These are phyloP conservation scores for Pilatotrama ljubarskyi DNA, from an alignment of 768 basidiomycete species.

Conservation along the genomic window DNA sequence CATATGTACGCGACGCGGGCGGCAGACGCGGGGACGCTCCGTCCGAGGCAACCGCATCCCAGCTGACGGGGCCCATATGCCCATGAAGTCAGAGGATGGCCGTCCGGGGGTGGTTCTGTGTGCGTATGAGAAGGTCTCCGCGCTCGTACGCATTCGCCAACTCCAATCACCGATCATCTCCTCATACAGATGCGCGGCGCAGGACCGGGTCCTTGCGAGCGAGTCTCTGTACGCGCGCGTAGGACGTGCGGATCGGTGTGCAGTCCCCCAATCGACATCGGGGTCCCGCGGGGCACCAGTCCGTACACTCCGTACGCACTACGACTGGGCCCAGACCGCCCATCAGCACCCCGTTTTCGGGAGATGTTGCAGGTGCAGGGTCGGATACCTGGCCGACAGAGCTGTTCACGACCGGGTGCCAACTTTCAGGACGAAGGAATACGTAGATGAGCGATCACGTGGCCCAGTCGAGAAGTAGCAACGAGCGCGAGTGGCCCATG, in stretches of 20 bases:
- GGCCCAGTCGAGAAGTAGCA: neutral
- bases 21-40: neutral
- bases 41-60: conserved; percentile 4
- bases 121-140: conserved; percentile 12
- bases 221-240: neutral
- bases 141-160: conserved; percentile 2
- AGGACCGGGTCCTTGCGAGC: neutral
- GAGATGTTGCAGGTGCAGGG: conserved; percentile 10
- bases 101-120: neutral
- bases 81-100: conserved; percentile 16
- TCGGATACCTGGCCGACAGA: neutral
- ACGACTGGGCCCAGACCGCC: conserved; percentile 8
- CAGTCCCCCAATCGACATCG: conserved; percentile 10
- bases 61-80: too few species aligned
- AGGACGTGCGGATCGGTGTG: neutral
- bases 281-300: conserved; percentile 4
- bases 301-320: neutral
- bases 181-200: conserved; percentile 22
- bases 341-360: conserved; percentile 18
- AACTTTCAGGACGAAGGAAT: neutral
- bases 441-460: neutral
- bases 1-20: neutral
- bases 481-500: neutral
- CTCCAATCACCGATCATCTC: conserved; percentile 26
- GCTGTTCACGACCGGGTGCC: neutral